Conservation (phyloP, 2,329 filamentous ascomycete species). For the Cladophialophora chaetospira region DNA sequence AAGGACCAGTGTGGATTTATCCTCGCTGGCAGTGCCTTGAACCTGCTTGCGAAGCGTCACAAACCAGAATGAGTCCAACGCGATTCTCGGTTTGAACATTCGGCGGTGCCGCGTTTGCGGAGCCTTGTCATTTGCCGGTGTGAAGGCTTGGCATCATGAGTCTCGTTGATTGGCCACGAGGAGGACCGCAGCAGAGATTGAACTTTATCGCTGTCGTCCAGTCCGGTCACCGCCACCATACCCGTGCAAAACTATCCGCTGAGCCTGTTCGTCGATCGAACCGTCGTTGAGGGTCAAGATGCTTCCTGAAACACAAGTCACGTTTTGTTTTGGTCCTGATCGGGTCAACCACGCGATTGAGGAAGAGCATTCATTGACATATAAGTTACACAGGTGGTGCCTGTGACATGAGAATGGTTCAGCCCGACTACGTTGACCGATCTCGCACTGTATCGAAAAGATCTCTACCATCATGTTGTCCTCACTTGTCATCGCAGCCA, state of each 20-base stretch:
- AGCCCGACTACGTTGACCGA: not conserved
- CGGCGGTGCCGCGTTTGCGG: not conserved
- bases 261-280: not conserved
- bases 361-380: not conserved
- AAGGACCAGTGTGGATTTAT: constrained; percentile 91
- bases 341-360: not conserved
- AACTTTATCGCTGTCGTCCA: constrained; percentile 7
- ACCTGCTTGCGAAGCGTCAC: constrained; percentile 67
- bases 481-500: constrained; percentile 85
- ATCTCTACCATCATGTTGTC: constrained; percentile 50
- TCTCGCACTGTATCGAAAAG: not conserved
- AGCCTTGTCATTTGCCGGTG: not conserved
- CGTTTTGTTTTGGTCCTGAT: not conserved
- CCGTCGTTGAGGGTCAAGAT: not conserved
- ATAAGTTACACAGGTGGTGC: not conserved
- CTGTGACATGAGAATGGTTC: not conserved
- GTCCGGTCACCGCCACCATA: constrained; percentile 10
- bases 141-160: constrained; percentile 10
- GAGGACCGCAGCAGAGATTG: constrained; percentile 14
- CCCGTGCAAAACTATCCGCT: not conserved
- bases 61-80: constrained; percentile 17
- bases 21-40: constrained; percentile 88
- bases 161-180: constrained; percentile 6
- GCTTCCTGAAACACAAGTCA: not conserved
- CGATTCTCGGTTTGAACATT: not conserved